Evolutionary conservation across 2,329 filamentous ascomycete species (phyloP).

Genomic region (Hawksworthiomyces lignivorus): DNA sequence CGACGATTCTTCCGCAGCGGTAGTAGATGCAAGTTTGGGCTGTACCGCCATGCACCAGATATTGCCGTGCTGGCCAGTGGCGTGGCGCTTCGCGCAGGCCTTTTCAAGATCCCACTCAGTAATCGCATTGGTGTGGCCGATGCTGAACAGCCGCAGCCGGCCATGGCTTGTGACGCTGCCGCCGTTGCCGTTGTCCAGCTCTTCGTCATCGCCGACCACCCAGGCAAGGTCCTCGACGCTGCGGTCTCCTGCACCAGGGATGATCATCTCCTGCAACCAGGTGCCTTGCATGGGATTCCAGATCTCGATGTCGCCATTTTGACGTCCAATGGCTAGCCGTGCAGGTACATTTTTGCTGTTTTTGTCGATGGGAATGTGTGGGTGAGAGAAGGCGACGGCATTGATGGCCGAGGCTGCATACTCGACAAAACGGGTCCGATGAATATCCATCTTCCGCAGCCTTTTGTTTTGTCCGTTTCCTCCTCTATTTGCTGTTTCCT

Average conservation of each 20-base stretch:
- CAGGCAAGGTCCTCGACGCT: slow-evolving; percentile 88
- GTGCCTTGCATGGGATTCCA: slow-evolving; percentile 80
- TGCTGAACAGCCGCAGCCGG: slow-evolving; percentile 83
- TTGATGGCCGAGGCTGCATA: slow-evolving; percentile 91
- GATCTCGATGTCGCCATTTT: slow-evolving; percentile 94
- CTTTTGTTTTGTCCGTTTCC: too few relatives aligned
- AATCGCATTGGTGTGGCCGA: slow-evolving; percentile 84
- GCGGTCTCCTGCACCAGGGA: slow-evolving; percentile 74
- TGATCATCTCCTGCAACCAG: slow-evolving; percentile 86
- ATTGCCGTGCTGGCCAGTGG: slow-evolving; percentile 87
- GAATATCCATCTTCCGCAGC: slow-evolving; percentile 87
- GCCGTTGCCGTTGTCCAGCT: slow-evolving; percentile 49
- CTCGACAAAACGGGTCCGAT: slow-evolving; percentile 92
- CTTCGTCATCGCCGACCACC: slow-evolving; percentile 77
- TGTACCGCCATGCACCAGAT: slow-evolving; percentile 95
- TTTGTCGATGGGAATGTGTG: slow-evolving; percentile 39
- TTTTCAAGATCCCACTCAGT: slow-evolving; percentile 91
- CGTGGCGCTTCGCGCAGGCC: slow-evolving; percentile 69
- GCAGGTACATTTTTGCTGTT: slow-evolving; percentile 50
- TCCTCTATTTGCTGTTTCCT: too few relatives aligned
- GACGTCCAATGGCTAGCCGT: slow-evolving; percentile 79
- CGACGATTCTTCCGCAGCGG: slow-evolving; percentile 11
- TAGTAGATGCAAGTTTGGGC: slow-evolving; percentile 42
- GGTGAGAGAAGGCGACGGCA: slow-evolving; percentile 85
- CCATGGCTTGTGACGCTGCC: slow-evolving; percentile 47